Evolutionary conservation across 768 basidiomycete genomes (phyloP), one percentile per base, ranked within the genome.

Genomic region (Rhodosporidiobolus sp.): DNA sequence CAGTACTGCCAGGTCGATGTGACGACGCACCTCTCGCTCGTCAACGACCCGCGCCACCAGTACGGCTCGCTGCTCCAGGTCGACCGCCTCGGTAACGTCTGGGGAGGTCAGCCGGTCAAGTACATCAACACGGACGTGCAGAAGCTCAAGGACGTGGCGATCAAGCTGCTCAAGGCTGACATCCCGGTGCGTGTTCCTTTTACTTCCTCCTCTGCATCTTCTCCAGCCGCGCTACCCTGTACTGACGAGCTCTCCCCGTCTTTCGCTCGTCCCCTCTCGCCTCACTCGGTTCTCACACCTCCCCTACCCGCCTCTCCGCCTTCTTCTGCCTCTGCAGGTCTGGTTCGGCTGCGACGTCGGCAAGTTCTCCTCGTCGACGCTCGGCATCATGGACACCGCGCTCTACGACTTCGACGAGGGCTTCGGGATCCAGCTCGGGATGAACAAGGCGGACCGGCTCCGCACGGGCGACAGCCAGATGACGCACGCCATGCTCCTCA

Each of bases 311-410:
- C 20, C 11, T 12, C 8, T 43, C 26, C 35, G 7, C 35, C 24
- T 58, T 26, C 57, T 4, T 8, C 38, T n/a, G n/a, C n/a, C n/a
- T n/a, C 57, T 26, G 22, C 20, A 11, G 19, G 48, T 49, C 87
- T 88, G 50, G 86, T 97, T 97, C 79, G 95, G 94, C 0, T 96
- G 94, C 80, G 95, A 98, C 79, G 93, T 96, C 56, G 94, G 93
- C 48, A 87, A 96, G 79, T 91, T 87, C 79, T 90, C 89, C 8
- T 88, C 91, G 75, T 83, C 84, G 32, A 76, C 81, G 34, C 80
- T 84, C 4, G 95, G 94, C 34, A 88, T 96, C 74, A 91, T 95
- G 93, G 94, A 94, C 79, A 86, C 87, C 34, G 86, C 85, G 45
- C 45, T 76, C 4, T 71, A 34, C 46, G 49, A 65, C 17, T 56